These are phyloP conservation scores for Umbelopsis ramanniana DNA, from an alignment of 192 early-diverging fungal species.

Conservation along the genomic window DNA sequence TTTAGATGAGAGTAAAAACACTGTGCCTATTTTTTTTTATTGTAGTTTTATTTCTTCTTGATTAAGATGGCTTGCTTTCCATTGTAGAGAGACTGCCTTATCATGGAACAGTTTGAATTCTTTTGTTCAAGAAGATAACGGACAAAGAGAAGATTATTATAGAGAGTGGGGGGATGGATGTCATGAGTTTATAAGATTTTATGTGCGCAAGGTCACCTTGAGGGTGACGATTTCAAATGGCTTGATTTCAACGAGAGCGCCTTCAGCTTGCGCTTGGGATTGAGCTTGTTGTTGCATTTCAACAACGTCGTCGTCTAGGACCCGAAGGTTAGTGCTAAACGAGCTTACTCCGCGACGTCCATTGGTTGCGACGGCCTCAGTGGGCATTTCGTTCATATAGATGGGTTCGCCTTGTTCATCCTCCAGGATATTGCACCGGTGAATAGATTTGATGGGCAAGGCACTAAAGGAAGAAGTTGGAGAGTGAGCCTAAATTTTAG, in stretches of 20 bases:
- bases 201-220: constrained; percentile 40
- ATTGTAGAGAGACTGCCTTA: too few relatives aligned
- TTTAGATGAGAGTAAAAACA: too few relatives aligned
- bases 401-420: constrained; percentile 52
- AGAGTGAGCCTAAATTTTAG: too few relatives aligned
- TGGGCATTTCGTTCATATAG: constrained; percentile 29
- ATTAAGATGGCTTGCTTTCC: too few relatives aligned
- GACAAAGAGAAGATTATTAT: background rate
- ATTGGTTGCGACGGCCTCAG: constrained; percentile 9
- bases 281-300: constrained; percentile 31
- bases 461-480: constrained; percentile 42
- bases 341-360: constrained; percentile 14
- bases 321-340: constrained; percentile 31
- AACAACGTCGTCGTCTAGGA: constrained; percentile 32
- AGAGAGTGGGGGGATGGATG: background rate
- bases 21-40: too few relatives aligned
- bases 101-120: too few relatives aligned
- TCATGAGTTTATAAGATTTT: background rate
- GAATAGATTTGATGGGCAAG: constrained; percentile 52
- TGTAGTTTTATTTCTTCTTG: too few relatives aligned
- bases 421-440: constrained; percentile 81
- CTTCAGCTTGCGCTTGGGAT: constrained; percentile 33
- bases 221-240: constrained; percentile 74
- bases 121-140: background rate
- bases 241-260: constrained; percentile 50